phyloP scores from a whole-genome alignment of 257 asterid species.

The Nicotiana tabacum region DNA sequence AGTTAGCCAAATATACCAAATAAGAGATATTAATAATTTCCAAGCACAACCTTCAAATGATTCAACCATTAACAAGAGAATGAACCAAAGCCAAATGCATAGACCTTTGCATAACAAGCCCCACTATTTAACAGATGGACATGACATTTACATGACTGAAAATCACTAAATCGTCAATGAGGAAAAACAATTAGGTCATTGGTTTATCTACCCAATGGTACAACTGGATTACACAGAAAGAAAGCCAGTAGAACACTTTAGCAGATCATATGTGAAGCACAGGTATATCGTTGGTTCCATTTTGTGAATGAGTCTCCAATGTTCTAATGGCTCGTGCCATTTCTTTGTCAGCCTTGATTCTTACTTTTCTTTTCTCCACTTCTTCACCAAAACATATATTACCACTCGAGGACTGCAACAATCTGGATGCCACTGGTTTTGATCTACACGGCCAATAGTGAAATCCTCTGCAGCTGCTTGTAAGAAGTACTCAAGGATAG shows the following conservation, averaged over 20 bases:
- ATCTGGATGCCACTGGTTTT: conserved; percentile 83
- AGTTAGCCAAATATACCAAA: background rate
- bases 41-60: background rate
- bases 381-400: conserved; percentile 66
- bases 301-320: background rate
- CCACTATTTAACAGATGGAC: background rate
- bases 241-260: background rate
- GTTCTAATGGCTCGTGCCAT: no score
- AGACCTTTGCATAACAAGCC: background rate
- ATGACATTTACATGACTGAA: background rate
- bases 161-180: background rate
- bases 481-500: conserved; percentile 78
- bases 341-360: background rate
- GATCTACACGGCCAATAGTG: conserved; percentile 60
- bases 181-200: background rate
- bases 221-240: background rate
- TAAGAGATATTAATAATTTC: background rate
- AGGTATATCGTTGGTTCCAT: background rate
- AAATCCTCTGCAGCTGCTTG: conserved; percentile 74
- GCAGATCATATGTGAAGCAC: background rate
- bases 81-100: background rate
- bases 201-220: background rate
- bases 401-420: conserved; percentile 70
- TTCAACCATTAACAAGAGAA: background rate
- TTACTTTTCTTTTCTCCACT: conserved; percentile 10